A percentile compares a stretch with the other conserved stretches of the same genome.
phyloP scores from a whole-genome alignment of 1,284 basidiomycete species.

The Lentinus polychrous region DNA sequence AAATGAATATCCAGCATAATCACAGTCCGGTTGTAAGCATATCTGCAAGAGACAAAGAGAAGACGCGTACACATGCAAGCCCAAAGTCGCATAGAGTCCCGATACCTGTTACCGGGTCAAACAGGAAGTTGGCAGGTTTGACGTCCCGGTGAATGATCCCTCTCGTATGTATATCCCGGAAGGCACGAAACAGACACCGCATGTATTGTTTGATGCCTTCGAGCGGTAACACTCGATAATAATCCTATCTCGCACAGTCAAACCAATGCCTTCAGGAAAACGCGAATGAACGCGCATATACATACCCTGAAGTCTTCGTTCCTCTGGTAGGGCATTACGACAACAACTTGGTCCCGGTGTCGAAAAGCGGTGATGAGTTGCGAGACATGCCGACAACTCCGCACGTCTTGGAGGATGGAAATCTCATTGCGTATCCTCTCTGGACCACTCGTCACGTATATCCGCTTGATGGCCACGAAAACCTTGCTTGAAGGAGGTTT shows the following conservation, averaged over 20 bases:
- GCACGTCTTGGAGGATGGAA: conserved; percentile 81
- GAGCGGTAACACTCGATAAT: conserved; percentile 66
- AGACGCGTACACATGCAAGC: conserved; percentile 71
- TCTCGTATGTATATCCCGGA: conserved; percentile 86
- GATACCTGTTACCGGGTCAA: conserved; percentile 77
- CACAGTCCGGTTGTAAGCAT: too few species aligned
- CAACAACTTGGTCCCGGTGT: conserved; percentile 88
- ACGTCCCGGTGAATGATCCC: conserved; percentile 95
- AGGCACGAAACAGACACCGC: conserved; percentile 83
- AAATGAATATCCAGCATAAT: too few species aligned
- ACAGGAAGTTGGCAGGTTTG: conserved; percentile 98
- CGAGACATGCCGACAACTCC: conserved; percentile 79
- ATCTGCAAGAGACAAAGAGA: background rate
- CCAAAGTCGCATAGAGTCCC: conserved; percentile 96
- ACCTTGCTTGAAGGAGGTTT: conserved; percentile 42
- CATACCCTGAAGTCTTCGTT: conserved; percentile 91
- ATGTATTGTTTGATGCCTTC: conserved; percentile 83
- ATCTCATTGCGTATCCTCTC: conserved; percentile 93
- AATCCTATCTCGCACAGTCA: conserved; percentile 45
- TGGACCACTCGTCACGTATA: conserved; percentile 94
- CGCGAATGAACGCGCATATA: conserved; percentile 11
- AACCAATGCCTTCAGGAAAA: background rate
- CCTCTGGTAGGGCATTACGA: conserved; percentile 89
- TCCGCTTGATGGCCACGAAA: conserved; percentile 94
- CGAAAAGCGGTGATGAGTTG: conserved; percentile 95